These are phyloP conservation scores for Collybia mongolica DNA, from an alignment of 768 basidiomycete species.

Conservation along the genomic window DNA sequence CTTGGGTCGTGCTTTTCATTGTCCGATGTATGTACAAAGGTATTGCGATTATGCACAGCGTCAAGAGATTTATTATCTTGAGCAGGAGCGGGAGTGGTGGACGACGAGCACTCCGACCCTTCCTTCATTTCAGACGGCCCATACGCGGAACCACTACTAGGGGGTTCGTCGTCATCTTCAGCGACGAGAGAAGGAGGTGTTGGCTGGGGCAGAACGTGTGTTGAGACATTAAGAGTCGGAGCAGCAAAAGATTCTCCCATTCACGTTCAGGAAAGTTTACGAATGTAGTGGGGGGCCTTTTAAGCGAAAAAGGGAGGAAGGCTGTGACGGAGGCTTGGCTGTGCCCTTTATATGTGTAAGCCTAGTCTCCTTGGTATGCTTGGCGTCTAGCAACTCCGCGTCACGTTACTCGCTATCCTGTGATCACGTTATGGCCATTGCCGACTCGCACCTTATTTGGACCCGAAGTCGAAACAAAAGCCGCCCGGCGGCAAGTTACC, in stretches of 20 bases:
- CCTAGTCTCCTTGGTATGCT: slow-evolving; percentile 1
- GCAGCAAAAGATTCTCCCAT: slow-evolving; percentile 34
- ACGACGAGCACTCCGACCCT: background rate
- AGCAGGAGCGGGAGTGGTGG: slow-evolving; percentile 7
- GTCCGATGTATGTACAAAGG: slow-evolving; percentile 10
- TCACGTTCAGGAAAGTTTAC: slow-evolving; percentile 21
- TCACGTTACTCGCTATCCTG: background rate
- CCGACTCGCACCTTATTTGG: too few relatives aligned
- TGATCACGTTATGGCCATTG: background rate
- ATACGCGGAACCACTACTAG: slow-evolving; percentile 36
- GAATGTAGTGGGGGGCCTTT: background rate
- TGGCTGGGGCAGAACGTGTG: slow-evolving; percentile 29
- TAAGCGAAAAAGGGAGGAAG: background rate
- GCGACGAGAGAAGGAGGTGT: slow-evolving; percentile 28
- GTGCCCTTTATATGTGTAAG: background rate
- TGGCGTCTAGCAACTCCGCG: slow-evolving; percentile 2
- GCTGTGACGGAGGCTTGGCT: background rate
- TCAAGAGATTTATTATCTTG: slow-evolving; percentile 8
- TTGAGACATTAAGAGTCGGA: slow-evolving; percentile 25
- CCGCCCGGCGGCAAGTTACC: background rate
- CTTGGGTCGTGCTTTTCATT: slow-evolving; percentile 15
- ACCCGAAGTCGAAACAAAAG: too few relatives aligned
- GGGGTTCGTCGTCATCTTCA: slow-evolving; percentile 44
- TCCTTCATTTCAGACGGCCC: slow-evolving; percentile 29
- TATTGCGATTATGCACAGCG: slow-evolving; percentile 5